Conservation (phyloP, 148 eudicot species). For the Amaranthus palmeri region DNA sequence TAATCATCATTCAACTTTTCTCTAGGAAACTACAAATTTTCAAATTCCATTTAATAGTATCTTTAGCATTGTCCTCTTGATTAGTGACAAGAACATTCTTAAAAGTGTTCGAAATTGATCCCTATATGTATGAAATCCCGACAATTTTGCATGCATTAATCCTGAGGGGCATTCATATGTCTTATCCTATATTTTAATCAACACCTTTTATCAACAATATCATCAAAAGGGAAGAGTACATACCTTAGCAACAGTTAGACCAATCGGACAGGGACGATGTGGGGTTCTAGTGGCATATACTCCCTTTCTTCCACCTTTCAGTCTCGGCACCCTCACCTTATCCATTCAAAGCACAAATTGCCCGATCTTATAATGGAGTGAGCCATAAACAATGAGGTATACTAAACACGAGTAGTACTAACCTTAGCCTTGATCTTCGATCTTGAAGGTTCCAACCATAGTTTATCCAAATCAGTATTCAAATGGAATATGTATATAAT, state of each 20-base stretch:
- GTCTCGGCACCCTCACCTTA: slow-evolving; percentile 90
- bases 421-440: slow-evolving; percentile 94
- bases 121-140: background rate
- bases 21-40: background rate
- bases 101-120: background rate
- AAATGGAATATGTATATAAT: slow-evolving; percentile 86
- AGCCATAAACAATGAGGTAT: background rate
- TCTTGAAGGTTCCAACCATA: slow-evolving; percentile 78
- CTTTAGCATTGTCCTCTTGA: background rate
- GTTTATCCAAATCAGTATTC: slow-evolving; percentile 85
- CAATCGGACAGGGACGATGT: slow-evolving; percentile 96
- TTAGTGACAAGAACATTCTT: background rate
- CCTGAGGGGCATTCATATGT: background rate
- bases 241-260: slow-evolving; percentile 91
- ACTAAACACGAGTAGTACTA: slow-evolving; percentile 7
- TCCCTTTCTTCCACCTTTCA: slow-evolving; percentile 81
- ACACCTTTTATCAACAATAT: background rate
- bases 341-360: slow-evolving; percentile 19
- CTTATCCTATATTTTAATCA: background rate
- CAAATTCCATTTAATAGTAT: background rate
- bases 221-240: slow-evolving; percentile 8
- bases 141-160: background rate
- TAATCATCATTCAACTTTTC: background rate
- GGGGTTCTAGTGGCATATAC: slow-evolving; percentile 96
- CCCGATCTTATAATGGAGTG: background rate